These are phyloP conservation scores for Bertia moriformis DNA, from an alignment of 2,329 filamentous ascomycete genomes.

Conservation along the genomic window DNA sequence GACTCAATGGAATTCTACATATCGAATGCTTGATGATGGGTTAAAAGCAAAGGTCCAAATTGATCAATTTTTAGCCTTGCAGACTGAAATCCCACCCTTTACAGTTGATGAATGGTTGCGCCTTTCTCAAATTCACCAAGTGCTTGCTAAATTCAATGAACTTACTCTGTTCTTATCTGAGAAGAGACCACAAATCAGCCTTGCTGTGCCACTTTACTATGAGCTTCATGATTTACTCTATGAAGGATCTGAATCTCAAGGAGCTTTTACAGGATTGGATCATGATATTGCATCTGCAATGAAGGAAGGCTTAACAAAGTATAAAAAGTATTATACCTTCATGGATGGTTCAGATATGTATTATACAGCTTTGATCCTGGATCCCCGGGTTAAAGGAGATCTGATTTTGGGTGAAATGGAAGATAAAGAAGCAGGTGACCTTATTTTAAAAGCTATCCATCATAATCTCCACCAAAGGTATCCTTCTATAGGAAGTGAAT, in stretches of 20 bases:
- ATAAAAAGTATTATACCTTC: constrained; percentile 2
- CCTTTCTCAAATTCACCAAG: neutral
- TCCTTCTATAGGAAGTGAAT: neutral
- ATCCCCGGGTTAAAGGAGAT: constrained; percentile 6
- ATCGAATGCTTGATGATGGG: constrained; percentile 1
- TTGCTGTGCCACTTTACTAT: constrained; percentile 4
- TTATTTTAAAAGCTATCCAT: neutral
- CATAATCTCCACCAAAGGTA: neutral
- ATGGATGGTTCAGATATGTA: constrained; percentile 4
- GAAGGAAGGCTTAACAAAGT: neutral
- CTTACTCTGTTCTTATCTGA: constrained; percentile 1
- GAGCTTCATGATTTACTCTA: constrained; percentile 4
- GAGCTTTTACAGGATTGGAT: neutral
- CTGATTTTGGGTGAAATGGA: neutral
- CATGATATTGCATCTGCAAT: constrained; percentile 2
- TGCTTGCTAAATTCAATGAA: neutral
- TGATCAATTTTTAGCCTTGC: neutral
- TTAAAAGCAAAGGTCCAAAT: neutral
- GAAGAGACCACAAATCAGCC: constrained; percentile 3
- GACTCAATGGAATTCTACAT: constrained; percentile 1
- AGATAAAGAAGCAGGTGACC: neutral
- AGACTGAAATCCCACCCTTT: neutral
- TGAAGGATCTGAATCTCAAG: neutral
- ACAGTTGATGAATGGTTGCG: neutral
- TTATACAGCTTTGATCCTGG: constrained; percentile 6